phyloP scores from a whole-genome alignment of 2,329 filamentous ascomycete species.

The Phyllosticta citriasiana region DNA sequence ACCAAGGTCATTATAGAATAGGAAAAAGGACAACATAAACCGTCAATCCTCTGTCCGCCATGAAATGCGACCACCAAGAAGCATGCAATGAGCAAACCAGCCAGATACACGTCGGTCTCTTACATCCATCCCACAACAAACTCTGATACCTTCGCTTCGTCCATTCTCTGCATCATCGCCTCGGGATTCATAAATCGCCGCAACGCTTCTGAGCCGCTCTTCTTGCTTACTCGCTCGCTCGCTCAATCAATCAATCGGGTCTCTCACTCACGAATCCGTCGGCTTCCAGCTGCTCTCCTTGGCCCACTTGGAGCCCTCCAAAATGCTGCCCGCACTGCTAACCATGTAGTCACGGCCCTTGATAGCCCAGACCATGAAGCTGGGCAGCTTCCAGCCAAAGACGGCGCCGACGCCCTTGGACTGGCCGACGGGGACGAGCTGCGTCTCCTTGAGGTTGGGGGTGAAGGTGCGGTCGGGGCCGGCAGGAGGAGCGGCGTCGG shows the following conservation, averaged over 20 bases:
- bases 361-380: conserved; percentile 25
- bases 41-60: no score
- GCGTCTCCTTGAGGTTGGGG: conserved; percentile 16
- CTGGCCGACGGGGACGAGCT: conserved; percentile 18
- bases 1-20: no score
- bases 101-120: no score
- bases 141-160: no score
- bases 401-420: conserved; percentile 17
- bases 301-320: conserved; percentile 23
- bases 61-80: no score
- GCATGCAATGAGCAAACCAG: no score
- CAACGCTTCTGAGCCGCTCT: no score
- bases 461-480: conserved; percentile 15
- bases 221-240: background rate
- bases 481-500: conserved; percentile 2
- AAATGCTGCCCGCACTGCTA: conserved; percentile 18
- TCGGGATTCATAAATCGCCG: no score
- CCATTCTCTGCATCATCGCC: no score
- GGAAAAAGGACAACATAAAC: no score
- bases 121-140: no score
- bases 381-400: conserved; percentile 24
- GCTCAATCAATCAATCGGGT: no score
- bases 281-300: conserved; percentile 28
- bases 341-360: conserved; percentile 27
- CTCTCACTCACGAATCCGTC: background rate